These are phyloP conservation scores for Peronospora tabacina DNA, from an alignment of 352 stramenopile genomes.

Conservation along the genomic window DNA sequence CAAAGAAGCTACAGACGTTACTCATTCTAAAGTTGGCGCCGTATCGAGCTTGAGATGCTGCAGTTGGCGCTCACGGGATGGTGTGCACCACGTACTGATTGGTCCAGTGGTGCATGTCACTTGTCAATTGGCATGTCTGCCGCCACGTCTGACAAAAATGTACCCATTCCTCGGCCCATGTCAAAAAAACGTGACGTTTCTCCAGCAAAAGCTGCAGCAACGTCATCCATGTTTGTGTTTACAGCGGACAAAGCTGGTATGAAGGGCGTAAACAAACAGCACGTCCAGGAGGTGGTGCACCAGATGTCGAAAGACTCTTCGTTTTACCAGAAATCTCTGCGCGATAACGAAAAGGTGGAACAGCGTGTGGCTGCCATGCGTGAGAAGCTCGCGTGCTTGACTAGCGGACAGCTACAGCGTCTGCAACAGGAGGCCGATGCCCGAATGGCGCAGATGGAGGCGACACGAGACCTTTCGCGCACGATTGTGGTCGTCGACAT, in stretches of 20 bases:
- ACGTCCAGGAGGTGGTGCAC: conserved; percentile 90
- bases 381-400: conserved; percentile 49
- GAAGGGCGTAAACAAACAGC: conserved; percentile 79
- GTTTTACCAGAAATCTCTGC: conserved; percentile 89
- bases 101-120: conserved; percentile 1
- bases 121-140: conserved; percentile 24
- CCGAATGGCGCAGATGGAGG: conserved; percentile 46
- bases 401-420: conserved; percentile 23
- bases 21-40: conserved; percentile 11
- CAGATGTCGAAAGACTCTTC: conserved; percentile 90
- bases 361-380: conserved; percentile 70
- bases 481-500: conserved; percentile 92
- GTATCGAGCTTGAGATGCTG: conserved; percentile 9
- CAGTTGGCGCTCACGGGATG: conserved; percentile 6
- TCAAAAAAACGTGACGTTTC: neutral
- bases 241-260: conserved; percentile 85
- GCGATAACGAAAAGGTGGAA: conserved; percentile 86
- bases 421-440: conserved; percentile 40
- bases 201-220: conserved; percentile 1
- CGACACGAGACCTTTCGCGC: conserved; percentile 41
- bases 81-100: neutral
- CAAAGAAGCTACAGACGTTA: neutral
- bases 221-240: conserved; percentile 71
- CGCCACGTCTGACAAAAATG: conserved; percentile 5
- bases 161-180: no score